Evolutionary conservation across 2,329 filamentous ascomycete genomes (phyloP).

Genomic region (Chaetomiaceae sp.): DNA sequence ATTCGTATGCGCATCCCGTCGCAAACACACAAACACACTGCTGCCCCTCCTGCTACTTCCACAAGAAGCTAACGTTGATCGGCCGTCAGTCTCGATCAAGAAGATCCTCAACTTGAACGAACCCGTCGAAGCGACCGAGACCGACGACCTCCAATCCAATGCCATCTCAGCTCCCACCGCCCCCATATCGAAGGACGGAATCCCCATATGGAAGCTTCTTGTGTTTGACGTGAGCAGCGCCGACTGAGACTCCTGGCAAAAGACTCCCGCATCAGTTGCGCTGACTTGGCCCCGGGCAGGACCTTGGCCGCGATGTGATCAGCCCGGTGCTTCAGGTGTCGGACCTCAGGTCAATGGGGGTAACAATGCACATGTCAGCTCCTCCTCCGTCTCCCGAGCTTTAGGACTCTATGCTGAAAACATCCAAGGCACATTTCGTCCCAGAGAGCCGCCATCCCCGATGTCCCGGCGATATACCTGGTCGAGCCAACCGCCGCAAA

Average conservation of each 20-base stretch:
- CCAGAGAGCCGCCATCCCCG: conserved; percentile 82
- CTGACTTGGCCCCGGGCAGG: conserved; percentile 17
- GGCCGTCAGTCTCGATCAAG: conserved; percentile 85
- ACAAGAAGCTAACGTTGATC: too few relatives aligned
- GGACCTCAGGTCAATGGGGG: conserved; percentile 87
- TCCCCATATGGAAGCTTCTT: conserved; percentile 91
- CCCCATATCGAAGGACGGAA: conserved; percentile 60
- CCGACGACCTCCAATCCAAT: conserved; percentile 59
- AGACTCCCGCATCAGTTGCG: neutral
- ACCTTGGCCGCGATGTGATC: conserved; percentile 86
- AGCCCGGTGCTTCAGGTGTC: conserved; percentile 93
- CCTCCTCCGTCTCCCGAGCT: neutral
- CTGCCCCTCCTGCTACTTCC: too few relatives aligned
- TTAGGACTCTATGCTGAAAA: neutral
- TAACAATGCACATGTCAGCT: conserved; percentile 85
- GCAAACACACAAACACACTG: too few relatives aligned
- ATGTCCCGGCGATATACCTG: conserved; percentile 95
- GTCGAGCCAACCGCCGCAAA: conserved; percentile 82
- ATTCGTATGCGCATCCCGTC: conserved; percentile 35
- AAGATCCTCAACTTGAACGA: conserved; percentile 95
- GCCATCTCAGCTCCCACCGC: conserved; percentile 63
- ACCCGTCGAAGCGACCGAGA: conserved; percentile 52
- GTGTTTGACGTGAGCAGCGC: conserved; percentile 67
- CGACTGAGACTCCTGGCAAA: neutral
- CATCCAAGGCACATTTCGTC: conserved; percentile 67